Base-by-base conservation (phyloP, 108 stramenopile genomes). In the Discostella pseudostelligera region DNA sequence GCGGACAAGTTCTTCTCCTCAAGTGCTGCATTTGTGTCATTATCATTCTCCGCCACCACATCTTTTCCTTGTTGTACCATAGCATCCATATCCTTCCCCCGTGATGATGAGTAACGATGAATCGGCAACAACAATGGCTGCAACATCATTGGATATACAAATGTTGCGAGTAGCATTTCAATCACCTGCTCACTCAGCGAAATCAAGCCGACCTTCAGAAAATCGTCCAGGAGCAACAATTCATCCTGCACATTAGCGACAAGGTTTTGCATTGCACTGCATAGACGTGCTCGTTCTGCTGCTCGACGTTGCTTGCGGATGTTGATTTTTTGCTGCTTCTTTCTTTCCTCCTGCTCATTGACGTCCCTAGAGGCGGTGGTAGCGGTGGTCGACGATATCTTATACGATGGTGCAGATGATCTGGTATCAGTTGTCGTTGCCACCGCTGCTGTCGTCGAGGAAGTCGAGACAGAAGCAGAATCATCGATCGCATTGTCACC, bases 161-260 rank as follows among this genome's bases (percentile, higher is more conserved):
- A 88, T 5, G 92, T 94, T 14, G 92, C 89, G 48, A 94, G 78
- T 89, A 94, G 83, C 87, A 94, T 89, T 62, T 94, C 92, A 65
- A 94, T 90, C 9, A 77, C 62, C 67, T 94, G 92, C 61, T 94
- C 92, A 59, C 90, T 94, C 39, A 94, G 63, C n/a, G 86, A 79
- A 32, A 87, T 86, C 7, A 94, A 65, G 4, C 92, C 92, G 3
- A 90, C 89, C 51, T 82, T 87, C 1, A 94, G 69, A 16, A 94
- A 70, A 65, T 94, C 92, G 53, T 94, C 86, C 63, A 94, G 71
- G 1, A 94, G 75, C 13, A 88, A 65, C 22, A 94, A 69, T 50
- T 91, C 90, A 65, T 91, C 93, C 69, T 91, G 93, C 9, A 94
- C 63, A 56, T 83, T 76, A 56, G 79, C 82, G 19, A 87, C 70